Evolutionary conservation across 768 basidiomycete species (phyloP).

Genomic region (Boletus pseudopeckii): DNA sequence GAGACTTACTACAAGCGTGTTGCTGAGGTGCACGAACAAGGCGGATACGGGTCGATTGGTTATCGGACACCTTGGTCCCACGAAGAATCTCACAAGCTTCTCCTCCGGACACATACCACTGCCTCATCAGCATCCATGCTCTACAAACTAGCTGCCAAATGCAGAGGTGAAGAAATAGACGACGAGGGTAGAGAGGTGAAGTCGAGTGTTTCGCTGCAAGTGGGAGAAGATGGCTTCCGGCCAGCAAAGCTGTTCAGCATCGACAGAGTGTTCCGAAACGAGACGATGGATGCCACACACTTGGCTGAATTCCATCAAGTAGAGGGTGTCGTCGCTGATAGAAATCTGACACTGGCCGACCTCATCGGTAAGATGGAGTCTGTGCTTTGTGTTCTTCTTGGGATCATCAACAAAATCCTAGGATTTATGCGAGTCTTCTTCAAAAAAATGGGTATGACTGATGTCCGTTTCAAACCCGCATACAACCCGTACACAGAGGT

Average conservation of each 20-base stretch:
- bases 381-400: background rate
- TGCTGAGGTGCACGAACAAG: conserved; percentile 76
- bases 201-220: conserved; percentile 7
- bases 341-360: conserved; percentile 87
- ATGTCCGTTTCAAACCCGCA: conserved; percentile 96
- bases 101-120: conserved; percentile 96
- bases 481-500: conserved; percentile 99
- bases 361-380: conserved; percentile 67
- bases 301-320: conserved; percentile 99
- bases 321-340: conserved; percentile 98
- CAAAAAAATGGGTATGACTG: conserved; percentile 93
- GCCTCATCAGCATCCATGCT: conserved; percentile 93
- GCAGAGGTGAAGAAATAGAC: conserved; percentile 54
- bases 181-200: conserved; percentile 26
- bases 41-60: conserved; percentile 90
- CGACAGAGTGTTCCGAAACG: conserved; percentile 97
- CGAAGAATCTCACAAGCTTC: conserved; percentile 86
- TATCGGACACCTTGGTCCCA: conserved; percentile 96
- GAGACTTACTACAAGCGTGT: conserved; percentile 84
- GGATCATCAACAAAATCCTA: conserved; percentile 26
- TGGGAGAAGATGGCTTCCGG: conserved; percentile 68
- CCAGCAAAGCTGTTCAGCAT: conserved; percentile 96
- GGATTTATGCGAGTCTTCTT: conserved; percentile 99
- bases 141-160: conserved; percentile 85
- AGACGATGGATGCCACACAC: conserved; percentile 98